phyloP scores from a whole-genome alignment of 78 protist genomes.

The Polysphondylium violaceum region DNA sequence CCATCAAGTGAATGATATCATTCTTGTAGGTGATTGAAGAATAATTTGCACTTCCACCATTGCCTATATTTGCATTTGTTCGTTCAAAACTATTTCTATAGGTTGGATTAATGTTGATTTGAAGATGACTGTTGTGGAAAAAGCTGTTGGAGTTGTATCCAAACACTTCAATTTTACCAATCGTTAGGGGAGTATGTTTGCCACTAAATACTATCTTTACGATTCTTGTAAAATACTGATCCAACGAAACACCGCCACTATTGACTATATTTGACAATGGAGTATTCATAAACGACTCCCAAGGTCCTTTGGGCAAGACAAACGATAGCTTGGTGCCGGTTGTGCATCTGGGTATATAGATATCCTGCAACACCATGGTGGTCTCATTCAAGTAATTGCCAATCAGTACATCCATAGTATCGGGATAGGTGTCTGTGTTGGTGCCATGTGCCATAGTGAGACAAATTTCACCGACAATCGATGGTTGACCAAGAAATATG shows the following conservation, averaged over 20 bases:
- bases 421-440: slow-evolving; percentile 53
- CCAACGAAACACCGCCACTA: slow-evolving; percentile 11
- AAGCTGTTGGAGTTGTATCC: slow-evolving; percentile 35
- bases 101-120: slow-evolving; percentile 32
- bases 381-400: slow-evolving; percentile 29
- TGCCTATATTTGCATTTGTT: background rate
- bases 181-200: slow-evolving; percentile 23
- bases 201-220: slow-evolving; percentile 43
- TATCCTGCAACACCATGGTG: slow-evolving; percentile 29
- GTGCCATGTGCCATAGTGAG: slow-evolving; percentile 66
- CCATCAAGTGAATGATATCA: slow-evolving; percentile 21
- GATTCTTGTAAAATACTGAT: slow-evolving; percentile 26
- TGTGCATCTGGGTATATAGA: slow-evolving; percentile 39
- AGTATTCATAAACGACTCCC: slow-evolving; percentile 4
- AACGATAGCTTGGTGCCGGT: slow-evolving; percentile 62
- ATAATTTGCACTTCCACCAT: background rate
- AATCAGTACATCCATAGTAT: slow-evolving; percentile 45
- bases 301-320: slow-evolving; percentile 11
- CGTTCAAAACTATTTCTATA: slow-evolving; percentile 24
- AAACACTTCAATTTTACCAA: slow-evolving; percentile 63
- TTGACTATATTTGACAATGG: background rate
- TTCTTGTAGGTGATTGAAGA: background rate
- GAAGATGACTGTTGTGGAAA: slow-evolving; percentile 1
- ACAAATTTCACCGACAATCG: slow-evolving; percentile 39
- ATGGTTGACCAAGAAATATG: slow-evolving; percentile 34